phyloP scores from a whole-genome alignment of 192 early-diverging fungal genomes.

The Rhizoclosmatium globosum region DNA sequence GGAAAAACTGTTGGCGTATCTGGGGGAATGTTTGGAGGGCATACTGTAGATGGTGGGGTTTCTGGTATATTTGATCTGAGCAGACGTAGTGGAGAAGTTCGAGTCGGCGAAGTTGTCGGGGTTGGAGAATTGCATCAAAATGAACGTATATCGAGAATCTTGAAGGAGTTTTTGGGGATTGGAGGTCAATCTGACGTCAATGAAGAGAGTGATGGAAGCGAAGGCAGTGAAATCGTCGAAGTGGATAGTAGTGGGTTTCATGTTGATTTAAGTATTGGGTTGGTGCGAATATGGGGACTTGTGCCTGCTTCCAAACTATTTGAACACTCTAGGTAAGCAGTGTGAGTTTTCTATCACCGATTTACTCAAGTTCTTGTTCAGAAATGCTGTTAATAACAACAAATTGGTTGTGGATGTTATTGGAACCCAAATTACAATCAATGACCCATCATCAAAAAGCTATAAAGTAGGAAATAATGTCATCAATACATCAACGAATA shows the following conservation, averaged over 20 bases:
- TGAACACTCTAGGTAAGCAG: not conserved
- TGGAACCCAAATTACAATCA: not conserved
- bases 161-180: not conserved
- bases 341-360: not conserved
- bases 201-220: not conserved
- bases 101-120: not conserved
- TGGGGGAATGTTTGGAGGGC: not conserved
- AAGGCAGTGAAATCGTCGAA: not conserved
- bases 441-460: not conserved
- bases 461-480: not conserved
- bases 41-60: not conserved
- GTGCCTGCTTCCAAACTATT: not conserved
- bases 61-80: not conserved
- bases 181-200: not conserved
- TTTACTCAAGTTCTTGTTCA: not conserved
- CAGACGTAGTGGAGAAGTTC: not conserved
- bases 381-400: not conserved
- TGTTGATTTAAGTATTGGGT: not conserved
- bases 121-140: not conserved
- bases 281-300: not conserved
- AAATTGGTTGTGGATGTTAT: conserved; percentile 4
- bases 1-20: not conserved
- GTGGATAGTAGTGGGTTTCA: not conserved
- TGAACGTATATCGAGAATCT: not conserved
- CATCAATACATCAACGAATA: not conserved